phyloP scores from a whole-genome alignment of 805 yeast species.

The Saccharomycopsis sp. region DNA sequence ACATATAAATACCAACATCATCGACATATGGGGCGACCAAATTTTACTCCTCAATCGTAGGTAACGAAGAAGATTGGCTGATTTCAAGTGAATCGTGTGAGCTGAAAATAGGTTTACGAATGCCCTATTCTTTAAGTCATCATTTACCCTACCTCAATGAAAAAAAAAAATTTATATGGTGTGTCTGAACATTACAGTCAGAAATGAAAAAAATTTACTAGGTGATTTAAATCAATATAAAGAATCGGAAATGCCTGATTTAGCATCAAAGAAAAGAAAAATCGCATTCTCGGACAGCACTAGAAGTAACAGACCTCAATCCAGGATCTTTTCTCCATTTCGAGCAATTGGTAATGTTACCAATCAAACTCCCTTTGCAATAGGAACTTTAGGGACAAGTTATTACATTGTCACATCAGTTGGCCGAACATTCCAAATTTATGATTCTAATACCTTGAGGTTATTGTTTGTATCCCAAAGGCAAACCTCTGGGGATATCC shows the following conservation, averaged over 20 bases:
- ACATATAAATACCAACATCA: too few species aligned
- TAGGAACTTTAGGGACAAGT: slow-evolving; percentile 82
- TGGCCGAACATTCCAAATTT: slow-evolving; percentile 85
- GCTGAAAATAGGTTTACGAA: neutral
- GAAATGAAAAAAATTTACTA: neutral
- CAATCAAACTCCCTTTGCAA: slow-evolving; percentile 75
- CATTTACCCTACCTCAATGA: too few species aligned
- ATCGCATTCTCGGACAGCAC: too few species aligned
- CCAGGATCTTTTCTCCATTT: slow-evolving; percentile 77
- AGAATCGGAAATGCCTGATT: neutral
- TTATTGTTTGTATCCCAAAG: slow-evolving; percentile 77
- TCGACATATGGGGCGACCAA: too few species aligned
- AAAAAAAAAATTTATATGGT: too few species aligned
- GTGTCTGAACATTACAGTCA: neutral
- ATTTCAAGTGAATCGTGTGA: neutral
- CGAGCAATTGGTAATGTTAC: slow-evolving; percentile 90
- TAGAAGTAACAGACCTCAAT: slow-evolving; percentile 27
- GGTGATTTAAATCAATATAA: neutral
- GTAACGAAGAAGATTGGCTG: too few species aligned
- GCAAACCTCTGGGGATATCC: slow-evolving; percentile 65
- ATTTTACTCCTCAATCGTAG: too few species aligned
- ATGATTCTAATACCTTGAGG: slow-evolving; percentile 82
- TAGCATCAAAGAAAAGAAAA: neutral
- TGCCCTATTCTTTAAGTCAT: neutral
- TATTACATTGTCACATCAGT: slow-evolving; percentile 86